A percentile compares a stretch with the other conserved stretches of the same genome.
Evolutionary conservation across 306 rosid genomes (phyloP).

Genomic region (Dryas octopetala): DNA sequence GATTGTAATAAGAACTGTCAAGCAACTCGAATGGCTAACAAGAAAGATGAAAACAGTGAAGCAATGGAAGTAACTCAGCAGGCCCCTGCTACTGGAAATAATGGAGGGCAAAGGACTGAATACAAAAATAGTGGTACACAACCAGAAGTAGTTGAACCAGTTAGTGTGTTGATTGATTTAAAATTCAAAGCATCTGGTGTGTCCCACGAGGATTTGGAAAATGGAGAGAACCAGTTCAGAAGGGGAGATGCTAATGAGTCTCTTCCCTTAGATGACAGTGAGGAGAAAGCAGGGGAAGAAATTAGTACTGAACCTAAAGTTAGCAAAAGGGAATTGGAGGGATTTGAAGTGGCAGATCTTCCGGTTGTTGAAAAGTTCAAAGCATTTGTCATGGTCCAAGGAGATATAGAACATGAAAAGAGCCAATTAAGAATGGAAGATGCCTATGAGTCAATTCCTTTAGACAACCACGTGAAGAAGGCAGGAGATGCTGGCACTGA

Average conservation of each 20-base stretch:
- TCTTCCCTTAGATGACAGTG: conserved; percentile 30
- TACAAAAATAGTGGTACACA: conserved; percentile 30
- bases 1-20: conserved; percentile 28
- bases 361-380: conserved; percentile 27
- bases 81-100: conserved; percentile 34
- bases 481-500: conserved; percentile 39
- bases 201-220: conserved; percentile 29
- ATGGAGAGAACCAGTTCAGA: conserved; percentile 21
- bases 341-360: conserved; percentile 30
- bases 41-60: conserved; percentile 34
- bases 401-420: conserved; percentile 25
- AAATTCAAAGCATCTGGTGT: conserved; percentile 23
- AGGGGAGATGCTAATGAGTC: conserved; percentile 34
- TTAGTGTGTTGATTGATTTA: conserved; percentile 24
- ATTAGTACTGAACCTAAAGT: conserved; percentile 22
- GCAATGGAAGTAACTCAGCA: conserved; percentile 33
- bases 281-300: conserved; percentile 35
- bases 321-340: conserved; percentile 36
- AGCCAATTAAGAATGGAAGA: conserved; percentile 32
- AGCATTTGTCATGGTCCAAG: conserved; percentile 31
- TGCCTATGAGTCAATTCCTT: conserved; percentile 22
- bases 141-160: conserved; percentile 33
- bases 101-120: conserved; percentile 26
- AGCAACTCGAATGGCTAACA: conserved; percentile 29
- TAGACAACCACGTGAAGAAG: conserved; percentile 32